Base-by-base conservation (phyloP, 805 yeast genomes). In the Candida ulmi region DNA sequence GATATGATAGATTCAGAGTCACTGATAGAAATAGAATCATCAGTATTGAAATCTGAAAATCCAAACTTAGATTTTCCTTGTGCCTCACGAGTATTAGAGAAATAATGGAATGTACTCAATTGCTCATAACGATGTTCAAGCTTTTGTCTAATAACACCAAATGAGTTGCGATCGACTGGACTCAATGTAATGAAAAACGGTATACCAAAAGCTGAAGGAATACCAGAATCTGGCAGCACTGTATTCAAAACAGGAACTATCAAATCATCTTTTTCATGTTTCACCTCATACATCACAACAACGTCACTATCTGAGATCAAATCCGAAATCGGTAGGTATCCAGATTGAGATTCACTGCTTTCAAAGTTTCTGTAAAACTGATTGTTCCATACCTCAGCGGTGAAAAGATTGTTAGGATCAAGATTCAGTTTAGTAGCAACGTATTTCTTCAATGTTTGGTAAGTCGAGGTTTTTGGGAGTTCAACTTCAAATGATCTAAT, bases 331-430 rank as follows among this genome's bases (percentile, higher is more conserved):
- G 93, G 88, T 27, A 82, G 58, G 48, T 75, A 84, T 5, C 57
- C 54, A 2, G 72, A 49, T 24, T 60, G 61, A 19, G 81, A 71
- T 31, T 71, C 79, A n/a, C 76, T 59, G 31, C 74, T 72, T 45
- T 81, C 88, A 59, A 80, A 82, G 55, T 83, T 78, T 39, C 71
- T 76, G 65, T 79, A 87, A 42, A 90, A 74, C 47, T 77, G 81
- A 43, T 74, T 69, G 42, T 76, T 76, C 64, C 80, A 87, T 4
- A 88, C 63, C 45, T 84, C 88, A 35, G 73, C 70, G 1, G 78
- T 78, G 30, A 73, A 55, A 37, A 82, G 51, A 27, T 62, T 50
- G 8, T 58, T 55, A 1, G 69, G 55, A 29, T 62, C 54, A 33
- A 66, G 48, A 11, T 53, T 59, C 58, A 61, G 58, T 39, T 76